A percentile compares a stretch with the other conserved stretches of the same genome.
Evolutionary conservation across 2,329 filamentous ascomycete genomes (phyloP).

Genomic region (Passalora sequoiae): DNA sequence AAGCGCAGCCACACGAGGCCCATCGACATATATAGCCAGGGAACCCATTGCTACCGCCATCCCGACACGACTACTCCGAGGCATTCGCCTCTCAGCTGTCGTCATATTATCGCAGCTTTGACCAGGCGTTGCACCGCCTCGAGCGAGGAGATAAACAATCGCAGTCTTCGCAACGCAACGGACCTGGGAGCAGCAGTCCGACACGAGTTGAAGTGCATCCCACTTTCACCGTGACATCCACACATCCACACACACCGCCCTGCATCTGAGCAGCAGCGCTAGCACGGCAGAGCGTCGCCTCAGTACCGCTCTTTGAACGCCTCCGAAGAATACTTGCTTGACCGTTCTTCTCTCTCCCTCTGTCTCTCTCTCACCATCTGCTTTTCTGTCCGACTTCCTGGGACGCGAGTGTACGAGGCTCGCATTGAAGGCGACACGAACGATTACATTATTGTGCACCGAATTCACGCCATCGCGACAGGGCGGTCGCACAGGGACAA

Average conservation of each 20-base stretch:
- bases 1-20: slow-evolving; percentile 8
- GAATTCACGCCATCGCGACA: slow-evolving; percentile 12
- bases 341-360: slow-evolving; percentile 10
- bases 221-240: slow-evolving; percentile 6
- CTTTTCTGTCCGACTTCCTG: not conserved
- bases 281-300: not conserved
- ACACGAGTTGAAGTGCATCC: too few relatives aligned
- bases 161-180: too few relatives aligned
- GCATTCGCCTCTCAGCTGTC: not conserved
- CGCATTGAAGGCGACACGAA: not conserved
- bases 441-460: too few relatives aligned
- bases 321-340: not conserved
- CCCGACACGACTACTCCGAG: too few relatives aligned
- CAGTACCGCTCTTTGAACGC: too few relatives aligned
- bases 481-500: slow-evolving; percentile 14
- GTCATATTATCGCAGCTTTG: not conserved
- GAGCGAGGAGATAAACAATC: not conserved
- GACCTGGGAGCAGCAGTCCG: too few relatives aligned
- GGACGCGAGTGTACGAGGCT: not conserved
- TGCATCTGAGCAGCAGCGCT: not conserved
- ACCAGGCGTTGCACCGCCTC: not conserved
- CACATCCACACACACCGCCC: too few relatives aligned
- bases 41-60: slow-evolving; percentile 1
- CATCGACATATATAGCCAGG: slow-evolving; percentile 8
- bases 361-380: too few relatives aligned